phyloP scores from a whole-genome alignment of 129 eudicot genomes.

The Sambucus nigra region DNA sequence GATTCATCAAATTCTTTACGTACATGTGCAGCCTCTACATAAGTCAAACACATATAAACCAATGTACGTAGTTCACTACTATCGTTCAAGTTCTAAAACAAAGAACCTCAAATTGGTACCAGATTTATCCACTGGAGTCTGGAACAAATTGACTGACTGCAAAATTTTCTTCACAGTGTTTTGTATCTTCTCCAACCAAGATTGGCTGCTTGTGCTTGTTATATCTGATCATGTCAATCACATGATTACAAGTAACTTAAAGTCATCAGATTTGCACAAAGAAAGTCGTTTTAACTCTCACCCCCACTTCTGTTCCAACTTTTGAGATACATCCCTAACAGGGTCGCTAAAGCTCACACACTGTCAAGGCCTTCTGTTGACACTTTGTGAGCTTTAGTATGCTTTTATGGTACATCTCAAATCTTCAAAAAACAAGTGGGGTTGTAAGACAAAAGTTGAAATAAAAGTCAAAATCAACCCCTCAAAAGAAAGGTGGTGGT shows the following conservation, averaged over 20 bases:
- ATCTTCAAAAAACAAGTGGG: too few species aligned
- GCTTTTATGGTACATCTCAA: too few species aligned
- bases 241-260: not conserved
- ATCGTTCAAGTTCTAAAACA: constrained; percentile 12
- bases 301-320: too few species aligned
- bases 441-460: too few species aligned
- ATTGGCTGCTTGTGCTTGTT: constrained; percentile 46
- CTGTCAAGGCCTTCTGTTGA: too few species aligned
- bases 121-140: constrained; percentile 78
- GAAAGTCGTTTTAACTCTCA: too few species aligned
- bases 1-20: constrained; percentile 89
- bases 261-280: too few species aligned
- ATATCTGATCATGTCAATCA: constrained; percentile 31
- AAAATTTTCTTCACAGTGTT: constrained; percentile 53
- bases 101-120: constrained; percentile 33
- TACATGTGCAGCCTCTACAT: constrained; percentile 67
- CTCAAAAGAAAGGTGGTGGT: too few species aligned
- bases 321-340: too few species aligned
- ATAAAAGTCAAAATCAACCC: too few species aligned
- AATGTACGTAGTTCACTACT: constrained; percentile 2
- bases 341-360: too few species aligned
- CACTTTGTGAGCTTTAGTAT: too few species aligned
- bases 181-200: constrained; percentile 94
- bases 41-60: constrained; percentile 12
- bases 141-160: constrained; percentile 63